These are phyloP conservation scores for Cyclotella sp. DNA, from an alignment of 108 stramenopile species.

Conservation along the genomic window DNA sequence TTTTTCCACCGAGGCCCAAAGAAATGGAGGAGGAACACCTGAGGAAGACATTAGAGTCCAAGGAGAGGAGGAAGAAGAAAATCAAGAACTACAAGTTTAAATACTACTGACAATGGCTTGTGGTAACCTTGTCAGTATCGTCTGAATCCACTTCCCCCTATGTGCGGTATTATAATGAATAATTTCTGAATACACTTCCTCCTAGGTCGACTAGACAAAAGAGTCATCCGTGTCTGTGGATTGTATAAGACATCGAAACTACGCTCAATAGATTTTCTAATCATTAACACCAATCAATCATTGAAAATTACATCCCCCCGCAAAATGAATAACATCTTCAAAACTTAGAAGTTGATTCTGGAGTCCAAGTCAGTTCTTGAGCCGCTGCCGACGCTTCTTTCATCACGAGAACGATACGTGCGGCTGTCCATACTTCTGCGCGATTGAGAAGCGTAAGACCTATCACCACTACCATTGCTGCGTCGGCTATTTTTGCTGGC, in stretches of 20 bases:
- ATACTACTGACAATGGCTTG: constrained; percentile 33
- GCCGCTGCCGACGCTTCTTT: constrained; percentile 14
- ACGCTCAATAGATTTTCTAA: neutral
- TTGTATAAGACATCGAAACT: no score
- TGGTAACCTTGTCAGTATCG: no score
- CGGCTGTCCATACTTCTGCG: constrained; percentile 1
- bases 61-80: constrained; percentile 44
- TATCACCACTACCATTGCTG: constrained; percentile 6
- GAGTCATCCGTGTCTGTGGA: no score
- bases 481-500: constrained; percentile 2
- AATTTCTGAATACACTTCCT: neutral
- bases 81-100: constrained; percentile 22
- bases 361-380: constrained; percentile 30
- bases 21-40: constrained; percentile 66
- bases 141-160: no score
- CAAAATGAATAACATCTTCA: neutral
- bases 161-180: neutral
- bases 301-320: neutral
- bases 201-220: no score
- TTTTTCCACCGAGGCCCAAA: constrained; percentile 74
- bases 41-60: constrained; percentile 43
- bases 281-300: neutral
- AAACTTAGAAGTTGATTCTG: constrained; percentile 25
- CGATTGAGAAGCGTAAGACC: constrained; percentile 11
- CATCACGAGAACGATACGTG: constrained; percentile 27